Percentiles rank a stretch among this genome's conserved stretches.
Evolutionary conservation across 2,329 filamentous ascomycete genomes (phyloP).

Genomic region (Xylariaceae sp.): DNA sequence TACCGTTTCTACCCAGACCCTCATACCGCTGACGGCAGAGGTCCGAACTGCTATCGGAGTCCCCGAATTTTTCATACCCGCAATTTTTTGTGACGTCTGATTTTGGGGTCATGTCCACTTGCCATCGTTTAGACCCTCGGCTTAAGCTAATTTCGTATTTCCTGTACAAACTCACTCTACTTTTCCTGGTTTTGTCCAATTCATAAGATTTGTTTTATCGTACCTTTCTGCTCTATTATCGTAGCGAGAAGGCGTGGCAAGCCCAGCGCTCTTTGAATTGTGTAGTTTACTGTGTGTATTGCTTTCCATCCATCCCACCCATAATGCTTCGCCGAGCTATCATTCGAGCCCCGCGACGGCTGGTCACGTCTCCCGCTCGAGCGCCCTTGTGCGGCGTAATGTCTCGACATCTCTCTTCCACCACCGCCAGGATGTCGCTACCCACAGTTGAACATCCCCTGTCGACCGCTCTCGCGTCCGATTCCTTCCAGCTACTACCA

Average conservation of each 20-base stretch:
- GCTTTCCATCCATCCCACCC: not conserved
- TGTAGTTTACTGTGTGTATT: not conserved
- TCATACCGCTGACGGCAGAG: constrained; percentile 1
- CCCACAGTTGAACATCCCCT: constrained; percentile 56
- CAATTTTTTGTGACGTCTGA: constrained; percentile 3
- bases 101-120: not conserved
- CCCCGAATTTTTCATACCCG: constrained; percentile 9
- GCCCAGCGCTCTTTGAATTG: no score
- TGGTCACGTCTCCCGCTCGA: constrained; percentile 16
- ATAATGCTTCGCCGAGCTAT: constrained; percentile 29
- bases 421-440: constrained; percentile 46
- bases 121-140: not conserved
- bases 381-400: constrained; percentile 12
- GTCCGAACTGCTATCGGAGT: constrained; percentile 12
- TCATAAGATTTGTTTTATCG: not conserved
- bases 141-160: not conserved
- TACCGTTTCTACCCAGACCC: no score
- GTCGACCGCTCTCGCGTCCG: constrained; percentile 57
- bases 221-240: not conserved
- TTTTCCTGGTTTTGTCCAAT: not conserved
- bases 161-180: not conserved
- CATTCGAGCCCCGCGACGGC: constrained; percentile 23
- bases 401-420: constrained; percentile 36
- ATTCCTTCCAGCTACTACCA: constrained; percentile 80
- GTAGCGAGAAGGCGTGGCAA: not conserved